Base-by-base conservation (phyloP, 1,284 basidiomycete genomes). In the Irpex sp. region DNA sequence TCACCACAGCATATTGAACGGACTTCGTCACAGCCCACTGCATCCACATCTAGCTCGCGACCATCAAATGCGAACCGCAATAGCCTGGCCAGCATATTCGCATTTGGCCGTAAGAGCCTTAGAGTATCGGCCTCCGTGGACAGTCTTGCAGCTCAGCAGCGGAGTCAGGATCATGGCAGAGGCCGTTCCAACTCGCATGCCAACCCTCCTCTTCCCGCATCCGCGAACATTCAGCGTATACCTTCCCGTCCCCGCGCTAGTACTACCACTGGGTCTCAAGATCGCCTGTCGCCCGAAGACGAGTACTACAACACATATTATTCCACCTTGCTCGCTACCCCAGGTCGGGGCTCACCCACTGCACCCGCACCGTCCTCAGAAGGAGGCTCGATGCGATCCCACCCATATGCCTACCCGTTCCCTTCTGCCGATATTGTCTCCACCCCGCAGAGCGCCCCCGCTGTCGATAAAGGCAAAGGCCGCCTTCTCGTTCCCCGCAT, bases 21-120 rank as follows among this genome's bases (percentile, higher is more conserved):
- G 15, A 47, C 68, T 56, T n/a, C 62, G 66, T 7, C 59, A 60
- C 60, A 56, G 53, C 70, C 57, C 60, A 65, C 58, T 19, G 13
- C 53, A 33, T 35, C 51, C 19, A 17, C 19, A 36, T 31, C 53
- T 11, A 21, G 53, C 31, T 36, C 53, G 31, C 46, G 55, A 47
- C 50, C 50, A 21, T 51, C 49, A 56, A 55, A 57, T 59, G 36
- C 62, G 17, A 62, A 78, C 66, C 78, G 83, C 17, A 72, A 75
- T 57, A 83, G 82, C 67, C 72, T 86, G 5, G 80, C 79, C 0
- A 82, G 78, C 67, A 74, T 84, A 58, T 82, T 85, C 67, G 74
- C 77, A 17, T 79, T 83, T 63, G 75, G 74, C 39, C 70, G 73
- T 8, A 70, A 71, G 59, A 77, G 72, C 68, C 47, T 63, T 5